These are phyloP conservation scores for Linum lewisii DNA, from an alignment of 345 rosid genomes.

Conservation along the genomic window DNA sequence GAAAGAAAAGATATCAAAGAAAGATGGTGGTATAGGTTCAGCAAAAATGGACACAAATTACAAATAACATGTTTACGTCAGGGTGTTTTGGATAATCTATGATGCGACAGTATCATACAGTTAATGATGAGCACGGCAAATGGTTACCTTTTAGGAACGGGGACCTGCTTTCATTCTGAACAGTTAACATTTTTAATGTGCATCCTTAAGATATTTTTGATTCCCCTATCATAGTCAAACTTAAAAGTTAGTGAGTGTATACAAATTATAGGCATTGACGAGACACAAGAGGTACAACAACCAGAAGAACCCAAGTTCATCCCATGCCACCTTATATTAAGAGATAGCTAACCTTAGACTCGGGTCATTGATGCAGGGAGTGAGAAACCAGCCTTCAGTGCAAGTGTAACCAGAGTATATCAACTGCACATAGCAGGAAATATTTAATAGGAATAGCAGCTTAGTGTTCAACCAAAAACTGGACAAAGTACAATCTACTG, in stretches of 20 bases:
- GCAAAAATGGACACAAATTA: slow-evolving; percentile 2
- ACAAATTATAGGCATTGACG: background rate
- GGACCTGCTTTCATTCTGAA: slow-evolving; percentile 81
- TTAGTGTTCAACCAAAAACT: too few species aligned
- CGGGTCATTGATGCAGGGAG: slow-evolving; percentile 83
- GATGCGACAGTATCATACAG: background rate
- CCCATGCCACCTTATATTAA: background rate
- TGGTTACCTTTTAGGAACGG: slow-evolving; percentile 76
- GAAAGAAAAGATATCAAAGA: slow-evolving; percentile 1
- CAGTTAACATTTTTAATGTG: slow-evolving; percentile 65
- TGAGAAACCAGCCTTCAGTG: slow-evolving; percentile 95
- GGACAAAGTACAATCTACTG: too few species aligned
- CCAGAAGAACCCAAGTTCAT: too few species aligned
- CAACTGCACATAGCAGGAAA: slow-evolving; percentile 33
- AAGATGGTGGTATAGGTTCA: background rate
- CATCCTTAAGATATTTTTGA: slow-evolving; percentile 74
- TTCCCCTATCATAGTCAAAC: slow-evolving; percentile 51
- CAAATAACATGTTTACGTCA: background rate
- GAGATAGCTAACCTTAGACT: slow-evolving; percentile 57
- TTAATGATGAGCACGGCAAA: background rate
- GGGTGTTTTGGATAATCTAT: background rate
- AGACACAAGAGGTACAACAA: background rate
- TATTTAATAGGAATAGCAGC: background rate
- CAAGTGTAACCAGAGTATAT: slow-evolving; percentile 90
- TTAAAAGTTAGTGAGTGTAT: slow-evolving; percentile 12